Conservation (phyloP, 306 rosid genomes). For the Heteromeles arbutifolia region DNA sequence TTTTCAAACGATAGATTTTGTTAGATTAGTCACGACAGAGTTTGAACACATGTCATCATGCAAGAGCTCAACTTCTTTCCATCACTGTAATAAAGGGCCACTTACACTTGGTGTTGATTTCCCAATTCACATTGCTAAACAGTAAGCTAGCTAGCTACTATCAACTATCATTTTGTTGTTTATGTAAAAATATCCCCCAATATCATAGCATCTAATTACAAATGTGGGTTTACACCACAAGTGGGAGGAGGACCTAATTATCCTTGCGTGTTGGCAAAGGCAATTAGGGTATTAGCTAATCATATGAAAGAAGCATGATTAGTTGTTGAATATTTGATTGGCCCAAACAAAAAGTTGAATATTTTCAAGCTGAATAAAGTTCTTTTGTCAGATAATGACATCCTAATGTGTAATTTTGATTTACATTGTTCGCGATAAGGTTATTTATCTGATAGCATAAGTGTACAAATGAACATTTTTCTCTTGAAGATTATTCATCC, state of each 20-base stretch:
- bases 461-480: neutral
- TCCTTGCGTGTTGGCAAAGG: neutral
- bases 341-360: neutral
- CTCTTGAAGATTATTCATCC: neutral
- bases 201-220: neutral
- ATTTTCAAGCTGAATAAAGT: neutral
- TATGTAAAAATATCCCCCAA: neutral
- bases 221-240: neutral
- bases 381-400: neutral
- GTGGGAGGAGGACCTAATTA: neutral
- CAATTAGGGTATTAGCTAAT: neutral
- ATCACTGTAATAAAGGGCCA: no score
- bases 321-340: slow-evolving; percentile 5
- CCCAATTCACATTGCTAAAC: neutral
- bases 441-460: neutral
- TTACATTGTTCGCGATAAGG: neutral
- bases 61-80: no score
- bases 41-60: no score
- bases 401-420: neutral
- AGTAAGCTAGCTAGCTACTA: neutral
- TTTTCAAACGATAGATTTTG: no score
- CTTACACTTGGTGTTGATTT: no score
- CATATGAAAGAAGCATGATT: slow-evolving; percentile 10
- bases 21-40: no score
- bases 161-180: slow-evolving; percentile 2